A percentile compares a stretch with the other conserved stretches of the same genome.
These are phyloP conservation scores for Pythium brassicae DNA, from an alignment of 352 stramenopile genomes.

Conservation along the genomic window DNA sequence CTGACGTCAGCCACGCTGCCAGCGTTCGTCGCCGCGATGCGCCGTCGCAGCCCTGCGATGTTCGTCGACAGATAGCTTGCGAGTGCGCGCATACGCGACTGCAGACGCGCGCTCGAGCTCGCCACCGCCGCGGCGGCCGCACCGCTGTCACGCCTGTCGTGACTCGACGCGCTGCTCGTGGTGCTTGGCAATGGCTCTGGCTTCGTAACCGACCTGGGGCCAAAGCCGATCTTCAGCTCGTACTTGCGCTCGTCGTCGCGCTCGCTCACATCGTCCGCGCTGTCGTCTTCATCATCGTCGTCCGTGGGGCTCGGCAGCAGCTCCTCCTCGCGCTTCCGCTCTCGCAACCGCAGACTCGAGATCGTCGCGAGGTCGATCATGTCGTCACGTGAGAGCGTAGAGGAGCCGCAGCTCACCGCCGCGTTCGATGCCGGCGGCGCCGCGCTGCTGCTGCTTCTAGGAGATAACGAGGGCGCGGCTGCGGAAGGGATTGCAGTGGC, in stretches of 20 bases:
- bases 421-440: neutral
- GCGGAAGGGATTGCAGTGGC: constrained; percentile 2
- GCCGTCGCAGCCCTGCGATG: constrained; percentile 28
- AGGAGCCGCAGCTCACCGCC: too few relatives aligned
- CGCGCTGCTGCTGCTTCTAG: constrained; percentile 1
- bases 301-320: constrained; percentile 9
- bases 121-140: constrained; percentile 6
- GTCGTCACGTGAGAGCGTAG: constrained; percentile 9
- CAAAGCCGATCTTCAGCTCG: constrained; percentile 35
- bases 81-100: constrained; percentile 38
- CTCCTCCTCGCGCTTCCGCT: constrained; percentile 12
- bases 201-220: constrained; percentile 9
- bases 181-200: constrained; percentile 5
- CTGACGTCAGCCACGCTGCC: constrained; percentile 30
- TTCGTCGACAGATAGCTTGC: constrained; percentile 44
- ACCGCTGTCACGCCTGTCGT: constrained; percentile 7
- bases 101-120: constrained; percentile 11
- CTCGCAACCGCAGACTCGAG: constrained; percentile 5
- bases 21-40: constrained; percentile 12
- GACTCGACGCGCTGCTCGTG: constrained; percentile 6
- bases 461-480: constrained; percentile 1
- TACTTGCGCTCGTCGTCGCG: constrained; percentile 26
- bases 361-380: constrained; percentile 10
- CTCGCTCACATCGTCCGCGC: neutral
- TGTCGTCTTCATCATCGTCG: constrained; percentile 11